Evolutionary conservation across 306 rosid genomes (phyloP), one percentile per base, ranked within the genome.

Genomic region (Rubus parviflorus): DNA sequence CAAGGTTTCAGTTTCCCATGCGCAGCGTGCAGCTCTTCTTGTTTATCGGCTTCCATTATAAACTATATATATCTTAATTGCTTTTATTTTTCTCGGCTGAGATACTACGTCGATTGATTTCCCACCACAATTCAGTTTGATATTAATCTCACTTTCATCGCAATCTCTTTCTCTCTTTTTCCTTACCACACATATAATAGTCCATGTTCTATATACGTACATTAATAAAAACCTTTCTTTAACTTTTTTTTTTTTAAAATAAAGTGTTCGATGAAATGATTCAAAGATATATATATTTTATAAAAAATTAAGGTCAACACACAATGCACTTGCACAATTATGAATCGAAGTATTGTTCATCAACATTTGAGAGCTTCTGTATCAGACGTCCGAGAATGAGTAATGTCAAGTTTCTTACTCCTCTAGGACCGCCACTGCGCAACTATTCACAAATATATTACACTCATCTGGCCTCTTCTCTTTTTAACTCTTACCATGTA

Each of bases 51-150:
- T 37, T 49, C 30, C 17, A 25, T 17, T 35, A 37, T 8, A 23
- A 49, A 9, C 56, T 38, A 6, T n/a, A n/a, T n/a, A n/a, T n/a
- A n/a, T n/a, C n/a, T n/a, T n/a, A n/a, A n/a, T n/a, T 30, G 3
- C 11, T 7, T 35, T 16, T 51, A 4, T 37, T 51, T 35, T 0
- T 40, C 35, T 52, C 37, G 47, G 49, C 38, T 72, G 51, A 38
- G 13, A 53, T 42, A 38, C 62, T 72, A 47, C 68, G 68, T 73
- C 10, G 23, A 42, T 73, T 60, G 4, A n/a, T 58, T 57, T 42
- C 43, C n/a, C 66, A 58, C 68, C 68, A 73, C 77, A 57, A 58
- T 58, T 58, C 43, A 42, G 20, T 22, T 49, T 37, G 66, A 72
- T 72, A 72, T 19, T n/a, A 1, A 6, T 53, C 49, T 62, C 43